Base-by-base conservation (phyloP, 2,329 filamentous ascomycete genomes). In the Diaporthe vaccinii region DNA sequence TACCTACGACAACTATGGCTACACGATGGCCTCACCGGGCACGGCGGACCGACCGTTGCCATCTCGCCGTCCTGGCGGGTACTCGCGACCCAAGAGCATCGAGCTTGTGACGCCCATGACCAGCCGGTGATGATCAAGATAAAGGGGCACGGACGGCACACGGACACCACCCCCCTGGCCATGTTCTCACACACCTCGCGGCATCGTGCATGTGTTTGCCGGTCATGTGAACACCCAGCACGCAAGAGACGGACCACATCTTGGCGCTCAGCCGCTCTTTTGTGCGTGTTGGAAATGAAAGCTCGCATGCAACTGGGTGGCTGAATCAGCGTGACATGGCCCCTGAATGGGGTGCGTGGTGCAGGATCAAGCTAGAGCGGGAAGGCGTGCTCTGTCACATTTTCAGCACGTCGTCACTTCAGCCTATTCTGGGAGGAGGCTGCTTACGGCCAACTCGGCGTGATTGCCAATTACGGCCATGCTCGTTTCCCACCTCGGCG, bases 101-200 rank as follows among this genome's bases (percentile, higher is more conserved):
- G 90, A 92, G 83, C 85, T 92, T 31, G 90, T 92, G 59, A 91
- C 90, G 69, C 91, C 91, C 46, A 87, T 89, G 78, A 85, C 88
- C 71, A 86, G 88, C 78, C 91, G 77, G 68, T 75, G 76, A 72
- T 67, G 41, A 51, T 53, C 53, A 17, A 44, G 55, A 44, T 17
- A 28, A 46, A 25, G 22, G 46, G 46, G 51, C 31, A 59, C 70
- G 65, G 65, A 55, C 65, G 51, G 58, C n/a, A 57, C 41, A 51
- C 72, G 46, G 36, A 55, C 74, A 58, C 44, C 36, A 28, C n/a
- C 53, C 62, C 49, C 36, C 41, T 28, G 67, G 34, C 36, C 36
- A 31, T 15, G 46, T 20, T 59, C 49, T 65, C 20, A 72, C 65
- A 70, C 72, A 72, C 53, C 65, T 44, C 39, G 53, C 65, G 55